Percentiles rank a stretch among this genome's conserved stretches.
These are phyloP conservation scores for Malus asiatica DNA, from an alignment of 306 rosid genomes.

Conservation along the genomic window DNA sequence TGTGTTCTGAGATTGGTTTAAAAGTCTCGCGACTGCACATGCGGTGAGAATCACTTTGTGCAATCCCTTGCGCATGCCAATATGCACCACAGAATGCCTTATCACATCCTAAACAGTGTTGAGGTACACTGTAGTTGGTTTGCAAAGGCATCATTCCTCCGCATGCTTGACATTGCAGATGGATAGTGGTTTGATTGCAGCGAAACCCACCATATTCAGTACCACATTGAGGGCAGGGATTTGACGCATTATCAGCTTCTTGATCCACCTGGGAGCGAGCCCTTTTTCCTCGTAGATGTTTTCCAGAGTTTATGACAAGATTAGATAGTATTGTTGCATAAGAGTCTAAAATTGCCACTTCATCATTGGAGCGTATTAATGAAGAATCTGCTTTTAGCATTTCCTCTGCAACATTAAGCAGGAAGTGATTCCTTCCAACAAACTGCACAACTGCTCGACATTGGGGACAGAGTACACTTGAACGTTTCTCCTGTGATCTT, in stretches of 20 bases:
- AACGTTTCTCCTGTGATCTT: too few species aligned
- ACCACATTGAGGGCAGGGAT: slow-evolving; percentile 86
- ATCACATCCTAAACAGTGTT: slow-evolving; percentile 51
- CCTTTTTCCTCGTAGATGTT: slow-evolving; percentile 45
- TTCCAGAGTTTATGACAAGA: slow-evolving; percentile 55
- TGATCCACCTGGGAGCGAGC: slow-evolving; percentile 27
- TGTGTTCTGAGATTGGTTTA: slow-evolving; percentile 52
- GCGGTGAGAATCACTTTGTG: slow-evolving; percentile 21
- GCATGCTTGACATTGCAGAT: slow-evolving; percentile 85
- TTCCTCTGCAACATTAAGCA: slow-evolving; percentile 61
- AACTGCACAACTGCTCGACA: too few species aligned
- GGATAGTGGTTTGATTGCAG: slow-evolving; percentile 54
- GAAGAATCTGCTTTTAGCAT: slow-evolving; percentile 64
- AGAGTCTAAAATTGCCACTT: slow-evolving; percentile 58
- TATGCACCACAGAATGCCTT: too few species aligned
- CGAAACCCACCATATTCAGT: slow-evolving; percentile 53
- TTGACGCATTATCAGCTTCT: slow-evolving; percentile 30
- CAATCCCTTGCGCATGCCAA: too few species aligned
- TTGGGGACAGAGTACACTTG: too few species aligned
- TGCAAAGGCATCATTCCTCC: slow-evolving; percentile 98
- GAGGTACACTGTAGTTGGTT: slow-evolving; percentile 40
- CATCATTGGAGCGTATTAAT: slow-evolving; percentile 60
- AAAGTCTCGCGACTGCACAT: slow-evolving; percentile 59
- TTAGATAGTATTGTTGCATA: slow-evolving; percentile 71
- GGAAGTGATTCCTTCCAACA: slow-evolving; percentile 58